Base-by-base conservation (phyloP, 2,329 filamentous ascomycete genomes). In the Ophiostoma sp. region DNA sequence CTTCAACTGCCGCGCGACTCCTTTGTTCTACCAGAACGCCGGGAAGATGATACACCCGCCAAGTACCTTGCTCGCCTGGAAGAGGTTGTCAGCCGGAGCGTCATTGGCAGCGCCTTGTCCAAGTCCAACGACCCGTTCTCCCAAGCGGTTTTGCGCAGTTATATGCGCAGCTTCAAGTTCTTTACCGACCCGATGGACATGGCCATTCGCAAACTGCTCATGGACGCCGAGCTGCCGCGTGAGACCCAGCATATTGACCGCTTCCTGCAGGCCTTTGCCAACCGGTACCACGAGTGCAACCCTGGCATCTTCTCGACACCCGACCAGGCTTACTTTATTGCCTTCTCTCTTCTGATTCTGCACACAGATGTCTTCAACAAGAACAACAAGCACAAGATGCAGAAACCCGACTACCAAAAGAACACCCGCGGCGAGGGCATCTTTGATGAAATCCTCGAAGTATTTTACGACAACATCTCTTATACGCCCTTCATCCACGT, bases 321-420 rank as follows among this genome's bases (percentile, higher is more conserved):
- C 78, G 96, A 98, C 79, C 94, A 98, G 82, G 95, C 96, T n/a
- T 98, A 98, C 81, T 97, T 98, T 79, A 95, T 98, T 76, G 94
- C 95, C 19, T 99, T 99, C 80, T 98, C 95, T 1, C 90, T 99
- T 73, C 88, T 99, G 74, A 98, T 99, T 77, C 86, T 99, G 45
- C 96, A 99, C 78, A 98, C 96, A 0, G 96, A 99, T 80, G 93
- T 97, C n/a, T 98, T 98, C 89, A 99, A 99, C 86, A 97, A 97
- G 83, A 99, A 98, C 85, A 98, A 98, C 84, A 98, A 98, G 84
- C 89, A 96, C 81, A 99, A 99, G 83, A 99, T 99, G 96, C 94
- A 97, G 79, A 97, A 97, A 80, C 84, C 88, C 0, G 96, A 98
- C 79, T 99, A 99, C 82, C 87, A 98, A 77, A 98, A 97, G 82